Percentiles rank a stretch among this genome's conserved stretches.
phyloP scores from a whole-genome alignment of 2,329 filamentous ascomycete genomes.

The Immersiporthe knoxdaviesiana region DNA sequence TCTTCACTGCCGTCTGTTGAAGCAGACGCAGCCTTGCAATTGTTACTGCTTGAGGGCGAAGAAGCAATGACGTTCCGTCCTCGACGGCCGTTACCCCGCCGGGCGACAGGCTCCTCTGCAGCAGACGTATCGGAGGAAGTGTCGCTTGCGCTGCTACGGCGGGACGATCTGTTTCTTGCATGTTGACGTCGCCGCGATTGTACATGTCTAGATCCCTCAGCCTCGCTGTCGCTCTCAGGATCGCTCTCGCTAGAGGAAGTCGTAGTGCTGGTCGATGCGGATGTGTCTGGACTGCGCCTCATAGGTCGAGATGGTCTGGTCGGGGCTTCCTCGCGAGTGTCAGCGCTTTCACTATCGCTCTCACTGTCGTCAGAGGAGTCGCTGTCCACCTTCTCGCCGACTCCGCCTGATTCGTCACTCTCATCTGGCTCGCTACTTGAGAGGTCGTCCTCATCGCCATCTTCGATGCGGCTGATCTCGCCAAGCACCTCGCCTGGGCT shows the following conservation, averaged over 20 bases:
- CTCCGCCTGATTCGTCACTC: slow-evolving; percentile 24
- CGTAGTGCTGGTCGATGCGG: slow-evolving; percentile 11
- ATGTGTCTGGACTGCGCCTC: slow-evolving; percentile 21
- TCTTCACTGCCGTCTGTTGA: slow-evolving; percentile 21
- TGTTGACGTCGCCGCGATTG: neutral
- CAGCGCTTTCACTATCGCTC: slow-evolving; percentile 33
- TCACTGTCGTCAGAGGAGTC: slow-evolving; percentile 19
- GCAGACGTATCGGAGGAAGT: slow-evolving; percentile 5
- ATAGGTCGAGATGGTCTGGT: neutral
- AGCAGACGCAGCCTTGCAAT: slow-evolving; percentile 18
- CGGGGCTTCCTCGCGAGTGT: slow-evolving; percentile 34
- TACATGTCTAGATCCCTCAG: neutral
- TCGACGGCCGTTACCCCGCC: neutral
- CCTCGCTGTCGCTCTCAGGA: neutral
- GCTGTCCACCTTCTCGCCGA: slow-evolving; percentile 24
- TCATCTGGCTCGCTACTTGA: slow-evolving; percentile 25
- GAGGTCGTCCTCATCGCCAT: slow-evolving; percentile 12
- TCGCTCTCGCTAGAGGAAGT: slow-evolving; percentile 7
- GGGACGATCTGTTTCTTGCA: neutral
- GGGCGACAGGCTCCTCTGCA: neutral
- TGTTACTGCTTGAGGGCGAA: slow-evolving; percentile 9
- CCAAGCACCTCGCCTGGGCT: slow-evolving; percentile 17
- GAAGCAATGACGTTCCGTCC: slow-evolving; percentile 6
- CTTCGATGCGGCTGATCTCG: slow-evolving; percentile 25
- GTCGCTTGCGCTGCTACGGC: slow-evolving; percentile 15